Evolutionary conservation across 1,139 yeast species (phyloP).

Genomic region (Hansenula anomala): DNA sequence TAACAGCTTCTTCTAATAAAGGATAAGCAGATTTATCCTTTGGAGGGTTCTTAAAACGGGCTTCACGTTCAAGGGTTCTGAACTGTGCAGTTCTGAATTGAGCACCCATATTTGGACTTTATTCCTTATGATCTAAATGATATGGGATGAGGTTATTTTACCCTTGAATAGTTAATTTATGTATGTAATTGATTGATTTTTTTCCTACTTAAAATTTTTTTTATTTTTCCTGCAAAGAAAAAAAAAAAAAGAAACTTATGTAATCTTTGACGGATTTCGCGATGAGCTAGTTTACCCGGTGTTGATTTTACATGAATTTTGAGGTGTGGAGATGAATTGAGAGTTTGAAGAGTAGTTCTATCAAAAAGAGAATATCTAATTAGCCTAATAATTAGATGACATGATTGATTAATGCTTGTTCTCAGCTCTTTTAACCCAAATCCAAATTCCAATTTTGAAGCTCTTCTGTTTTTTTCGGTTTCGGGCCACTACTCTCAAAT

Average conservation of each 20-base stretch:
- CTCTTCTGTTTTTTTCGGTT: too few relatives aligned
- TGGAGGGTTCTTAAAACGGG: constrained; percentile 84
- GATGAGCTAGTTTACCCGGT: too few relatives aligned
- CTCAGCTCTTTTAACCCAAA: neutral
- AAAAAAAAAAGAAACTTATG: constrained; percentile 5
- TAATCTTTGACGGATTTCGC: too few relatives aligned
- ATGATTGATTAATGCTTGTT: too few relatives aligned
- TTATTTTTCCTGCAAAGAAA: neutral
- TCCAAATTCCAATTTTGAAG: neutral
- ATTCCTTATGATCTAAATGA: too few relatives aligned
- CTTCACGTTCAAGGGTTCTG: constrained; percentile 84
- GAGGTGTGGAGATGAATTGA: too few relatives aligned
- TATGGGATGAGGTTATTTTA: too few relatives aligned
- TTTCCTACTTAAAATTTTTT: constrained; percentile 2
- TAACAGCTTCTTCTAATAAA: constrained; percentile 78
- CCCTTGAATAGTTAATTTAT: too few relatives aligned
- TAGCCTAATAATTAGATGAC: too few relatives aligned
- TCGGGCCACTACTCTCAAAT: constrained; percentile 9
- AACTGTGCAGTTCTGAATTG: constrained; percentile 43
- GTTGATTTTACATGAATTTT: too few relatives aligned
- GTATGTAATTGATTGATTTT: neutral
- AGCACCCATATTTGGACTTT: constrained; percentile 17
- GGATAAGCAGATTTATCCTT: constrained; percentile 81
- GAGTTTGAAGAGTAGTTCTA: too few relatives aligned
- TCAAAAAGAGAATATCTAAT: too few relatives aligned